Conservation (phyloP, 2,329 filamentous ascomycete species). For the Trematosphaeria pertusa region DNA sequence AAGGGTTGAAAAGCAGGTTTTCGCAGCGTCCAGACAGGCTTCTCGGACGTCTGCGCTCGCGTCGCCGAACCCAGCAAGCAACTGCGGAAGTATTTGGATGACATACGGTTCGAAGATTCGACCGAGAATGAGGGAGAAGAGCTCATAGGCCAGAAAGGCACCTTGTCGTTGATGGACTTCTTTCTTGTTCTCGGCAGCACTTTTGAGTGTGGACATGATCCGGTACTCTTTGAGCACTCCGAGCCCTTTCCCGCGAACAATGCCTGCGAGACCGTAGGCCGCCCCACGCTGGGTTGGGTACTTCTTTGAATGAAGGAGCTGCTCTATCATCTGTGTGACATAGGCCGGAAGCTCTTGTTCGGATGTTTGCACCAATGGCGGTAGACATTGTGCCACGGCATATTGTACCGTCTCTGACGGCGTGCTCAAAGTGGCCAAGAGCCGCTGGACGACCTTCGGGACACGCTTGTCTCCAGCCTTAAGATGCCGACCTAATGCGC, state of each 20-base stretch:
- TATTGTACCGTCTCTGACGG: constrained; percentile 97
- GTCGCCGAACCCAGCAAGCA: constrained; percentile 90
- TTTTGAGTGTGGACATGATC: constrained; percentile 80
- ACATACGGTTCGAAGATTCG: constrained; percentile 95
- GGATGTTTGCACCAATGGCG: constrained; percentile 85
- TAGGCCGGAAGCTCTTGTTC: constrained; percentile 80
- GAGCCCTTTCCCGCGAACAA: constrained; percentile 88
- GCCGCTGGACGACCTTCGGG: constrained; percentile 83
- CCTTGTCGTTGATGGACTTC: constrained; percentile 88
- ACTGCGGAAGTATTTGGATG: constrained; percentile 90
- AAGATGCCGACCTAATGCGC: constrained; percentile 88
- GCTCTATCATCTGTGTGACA: constrained; percentile 79
- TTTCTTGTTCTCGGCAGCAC: constrained; percentile 93
- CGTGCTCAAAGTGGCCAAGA: constrained; percentile 87
- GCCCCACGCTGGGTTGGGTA: constrained; percentile 93
- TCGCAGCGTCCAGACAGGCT: constrained; percentile 89
- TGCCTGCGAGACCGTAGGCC: constrained; percentile 90
- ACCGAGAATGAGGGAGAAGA: constrained; percentile 84
- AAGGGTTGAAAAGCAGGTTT: constrained; percentile 89
- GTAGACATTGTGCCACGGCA: constrained; percentile 91
- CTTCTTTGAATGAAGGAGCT: constrained; percentile 84
- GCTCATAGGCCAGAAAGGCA: constrained; percentile 86
- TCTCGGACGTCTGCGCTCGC: constrained; percentile 87
- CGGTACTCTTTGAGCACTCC: constrained; percentile 82
- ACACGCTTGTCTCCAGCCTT: constrained; percentile 85